phyloP scores from a whole-genome alignment of 2,329 filamentous ascomycete species.

The Fusarium duplospermum region DNA sequence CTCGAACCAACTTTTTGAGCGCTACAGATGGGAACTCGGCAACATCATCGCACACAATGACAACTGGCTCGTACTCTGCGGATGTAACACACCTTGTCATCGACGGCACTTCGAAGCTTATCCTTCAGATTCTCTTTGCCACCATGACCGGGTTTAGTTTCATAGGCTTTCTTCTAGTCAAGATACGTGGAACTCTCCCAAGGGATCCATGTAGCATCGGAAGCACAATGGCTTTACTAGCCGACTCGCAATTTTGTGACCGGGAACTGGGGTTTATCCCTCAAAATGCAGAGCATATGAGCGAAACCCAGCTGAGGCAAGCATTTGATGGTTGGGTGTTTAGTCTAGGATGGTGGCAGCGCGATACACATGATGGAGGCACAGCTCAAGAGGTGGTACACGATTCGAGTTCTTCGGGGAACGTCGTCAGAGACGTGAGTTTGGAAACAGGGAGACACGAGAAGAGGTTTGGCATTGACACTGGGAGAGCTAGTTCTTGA shows the following conservation, averaged over 20 bases:
- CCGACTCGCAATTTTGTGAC: constrained; percentile 11
- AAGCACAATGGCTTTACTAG: constrained; percentile 9
- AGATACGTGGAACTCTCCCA: background rate
- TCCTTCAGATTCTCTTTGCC: background rate
- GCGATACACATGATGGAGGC: background rate
- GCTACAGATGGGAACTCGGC: background rate
- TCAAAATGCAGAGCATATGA: background rate
- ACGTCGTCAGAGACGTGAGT: background rate
- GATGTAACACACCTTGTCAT: background rate
- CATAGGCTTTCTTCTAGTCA: background rate
- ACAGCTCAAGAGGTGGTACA: background rate
- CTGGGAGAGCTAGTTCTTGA: background rate
- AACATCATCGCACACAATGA: background rate
- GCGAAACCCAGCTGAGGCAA: background rate
- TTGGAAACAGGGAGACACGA: background rate
- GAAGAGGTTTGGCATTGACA: background rate
- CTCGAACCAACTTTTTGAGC: background rate
- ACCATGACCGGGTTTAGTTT: background rate
- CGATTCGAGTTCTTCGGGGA: background rate
- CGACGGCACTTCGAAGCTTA: background rate
- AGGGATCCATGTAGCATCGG: background rate
- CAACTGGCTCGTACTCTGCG: background rate
- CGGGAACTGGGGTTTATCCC: background rate
- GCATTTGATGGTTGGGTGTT: constrained; percentile 4
- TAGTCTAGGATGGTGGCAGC: constrained; percentile 5